phyloP scores from a whole-genome alignment of 78 protist species.

The Polysphondylium violaceum region DNA sequence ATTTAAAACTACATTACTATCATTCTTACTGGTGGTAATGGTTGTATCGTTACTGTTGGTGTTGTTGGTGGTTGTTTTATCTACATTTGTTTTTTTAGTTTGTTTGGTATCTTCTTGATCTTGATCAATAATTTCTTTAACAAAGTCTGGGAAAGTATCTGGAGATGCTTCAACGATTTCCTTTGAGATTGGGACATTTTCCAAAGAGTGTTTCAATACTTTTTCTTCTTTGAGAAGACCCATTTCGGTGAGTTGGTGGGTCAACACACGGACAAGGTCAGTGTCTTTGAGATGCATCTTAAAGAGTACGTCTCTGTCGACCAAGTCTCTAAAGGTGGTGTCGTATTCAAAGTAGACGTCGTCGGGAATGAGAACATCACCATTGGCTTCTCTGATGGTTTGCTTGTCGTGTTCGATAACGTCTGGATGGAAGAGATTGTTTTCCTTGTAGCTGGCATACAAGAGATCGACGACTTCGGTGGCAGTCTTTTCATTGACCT shows the following conservation, averaged over 20 bases:
- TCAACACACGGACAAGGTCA: constrained; percentile 47
- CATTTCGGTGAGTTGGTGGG: constrained; percentile 40
- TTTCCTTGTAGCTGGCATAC: constrained; percentile 2
- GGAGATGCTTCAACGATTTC: constrained; percentile 21
- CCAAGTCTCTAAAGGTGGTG: constrained; percentile 42
- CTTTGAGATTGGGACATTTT: constrained; percentile 34
- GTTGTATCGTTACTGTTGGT: background rate
- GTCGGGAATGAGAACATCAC: constrained; percentile 60
- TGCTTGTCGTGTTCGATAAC: constrained; percentile 51
- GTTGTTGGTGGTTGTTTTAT: background rate
- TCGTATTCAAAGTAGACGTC: constrained; percentile 32
- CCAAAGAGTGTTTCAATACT: constrained; percentile 4
- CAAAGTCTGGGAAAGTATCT: constrained; percentile 43
- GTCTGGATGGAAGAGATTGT: background rate
- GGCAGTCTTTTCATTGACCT: constrained; percentile 60
- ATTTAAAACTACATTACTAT: background rate
- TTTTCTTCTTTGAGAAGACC: constrained; percentile 45
- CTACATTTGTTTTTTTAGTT: background rate
- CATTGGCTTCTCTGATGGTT: constrained; percentile 25
- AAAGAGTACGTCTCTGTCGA: constrained; percentile 58
- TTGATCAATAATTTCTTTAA: background rate
- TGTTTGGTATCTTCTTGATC: background rate
- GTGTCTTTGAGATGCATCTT: constrained; percentile 63
- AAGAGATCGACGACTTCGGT: constrained; percentile 27
- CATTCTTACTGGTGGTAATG: background rate